These are phyloP conservation scores for Aspergillus cavernicola DNA, from an alignment of 495 filamentous ascomycete species.

Conservation along the genomic window DNA sequence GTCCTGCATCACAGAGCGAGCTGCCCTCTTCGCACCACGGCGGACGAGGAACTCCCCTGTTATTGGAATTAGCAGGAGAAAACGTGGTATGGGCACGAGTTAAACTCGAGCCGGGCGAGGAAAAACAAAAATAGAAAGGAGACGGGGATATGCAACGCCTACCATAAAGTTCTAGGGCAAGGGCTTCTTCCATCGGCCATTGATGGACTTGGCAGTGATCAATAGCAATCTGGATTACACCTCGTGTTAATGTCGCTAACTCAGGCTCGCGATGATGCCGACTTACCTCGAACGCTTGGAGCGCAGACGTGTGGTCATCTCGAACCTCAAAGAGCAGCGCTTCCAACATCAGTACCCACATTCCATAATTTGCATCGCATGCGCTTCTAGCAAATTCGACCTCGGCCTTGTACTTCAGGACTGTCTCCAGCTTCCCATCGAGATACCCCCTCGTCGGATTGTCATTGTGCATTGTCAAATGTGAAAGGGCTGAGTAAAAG, in stretches of 20 bases:
- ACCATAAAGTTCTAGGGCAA: conserved; percentile 67
- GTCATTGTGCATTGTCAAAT: conserved; percentile 59
- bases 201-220: conserved; percentile 77
- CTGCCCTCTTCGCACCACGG: conserved; percentile 66
- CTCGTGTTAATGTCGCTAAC: neutral
- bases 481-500: conserved; percentile 67
- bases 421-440: conserved; percentile 51
- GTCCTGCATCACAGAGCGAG: conserved; percentile 66
- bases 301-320: conserved; percentile 56
- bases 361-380: conserved; percentile 74
- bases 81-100: conserved; percentile 17
- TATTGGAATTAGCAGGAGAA: neutral
- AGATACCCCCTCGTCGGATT: conserved; percentile 46
- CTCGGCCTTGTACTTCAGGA: conserved; percentile 55
- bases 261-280: neutral
- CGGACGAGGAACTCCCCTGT: conserved; percentile 70
- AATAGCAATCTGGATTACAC: conserved; percentile 47
- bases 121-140: neutral
- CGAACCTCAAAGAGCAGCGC: conserved; percentile 67
- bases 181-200: conserved; percentile 75
- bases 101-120: neutral
- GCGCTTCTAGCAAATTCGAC: conserved; percentile 65
- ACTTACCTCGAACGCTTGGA: conserved; percentile 61
- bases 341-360: conserved; percentile 71
- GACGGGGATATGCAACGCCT: conserved; percentile 3